These are phyloP conservation scores for Pontederia paniculata DNA, from an alignment of 176 grass and related monocot species.

Conservation along the genomic window DNA sequence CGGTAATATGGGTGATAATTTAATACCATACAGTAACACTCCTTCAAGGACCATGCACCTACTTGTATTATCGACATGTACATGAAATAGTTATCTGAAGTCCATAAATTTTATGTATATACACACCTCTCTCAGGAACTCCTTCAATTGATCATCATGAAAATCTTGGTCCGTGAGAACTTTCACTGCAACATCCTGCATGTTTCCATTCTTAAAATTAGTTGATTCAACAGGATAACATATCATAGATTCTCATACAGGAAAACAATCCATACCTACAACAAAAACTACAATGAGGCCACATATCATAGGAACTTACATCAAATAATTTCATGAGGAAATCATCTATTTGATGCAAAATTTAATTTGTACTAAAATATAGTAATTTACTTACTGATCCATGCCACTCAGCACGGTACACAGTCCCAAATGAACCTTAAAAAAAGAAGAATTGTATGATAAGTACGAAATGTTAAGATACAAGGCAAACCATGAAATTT, in stretches of 20 bases:
- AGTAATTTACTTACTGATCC: slow-evolving; percentile 55
- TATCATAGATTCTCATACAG: too few relatives aligned
- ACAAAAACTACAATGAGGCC: too few relatives aligned
- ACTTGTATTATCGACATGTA: too few relatives aligned
- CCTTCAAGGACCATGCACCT: too few relatives aligned
- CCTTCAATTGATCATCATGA: slow-evolving; percentile 51
- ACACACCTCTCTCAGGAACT: slow-evolving; percentile 83
- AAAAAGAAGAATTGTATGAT: slow-evolving; percentile 1
- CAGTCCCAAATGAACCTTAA: slow-evolving; percentile 87
- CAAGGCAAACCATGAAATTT: neutral
- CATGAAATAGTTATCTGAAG: too few relatives aligned
- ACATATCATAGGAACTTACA: too few relatives aligned
- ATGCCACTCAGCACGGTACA: slow-evolving; percentile 88
- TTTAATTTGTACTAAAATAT: neutral
- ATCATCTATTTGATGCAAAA: neutral
- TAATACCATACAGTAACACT: too few relatives aligned
- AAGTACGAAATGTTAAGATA: neutral
- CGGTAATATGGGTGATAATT: too few relatives aligned
- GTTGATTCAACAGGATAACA: neutral
- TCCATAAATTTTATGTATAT: neutral
- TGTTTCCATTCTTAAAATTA: neutral
- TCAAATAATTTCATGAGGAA: neutral
- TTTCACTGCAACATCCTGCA: slow-evolving; percentile 93
- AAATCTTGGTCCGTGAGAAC: slow-evolving; percentile 72
- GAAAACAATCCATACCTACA: too few relatives aligned